Evolutionary conservation across 2,329 filamentous ascomycete genomes (phyloP).

Genomic region (Venturiaceae sp.): DNA sequence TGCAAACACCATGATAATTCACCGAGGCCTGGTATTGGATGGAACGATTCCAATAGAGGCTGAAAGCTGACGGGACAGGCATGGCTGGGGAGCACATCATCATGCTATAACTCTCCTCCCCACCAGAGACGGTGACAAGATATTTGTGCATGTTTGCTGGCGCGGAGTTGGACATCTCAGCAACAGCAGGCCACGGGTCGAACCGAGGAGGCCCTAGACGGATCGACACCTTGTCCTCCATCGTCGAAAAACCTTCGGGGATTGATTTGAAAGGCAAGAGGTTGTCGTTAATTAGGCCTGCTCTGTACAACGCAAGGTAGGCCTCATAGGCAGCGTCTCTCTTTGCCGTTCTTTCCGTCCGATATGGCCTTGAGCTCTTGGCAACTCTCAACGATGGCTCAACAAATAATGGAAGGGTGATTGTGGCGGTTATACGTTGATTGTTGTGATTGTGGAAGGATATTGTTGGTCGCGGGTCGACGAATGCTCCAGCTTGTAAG

Average conservation of each 20-base stretch:
- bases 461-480: constrained; percentile 61
- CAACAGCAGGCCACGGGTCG: constrained; percentile 1
- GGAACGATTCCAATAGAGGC: constrained; percentile 22
- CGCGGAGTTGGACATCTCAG: neutral
- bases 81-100: constrained; percentile 17
- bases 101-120: neutral
- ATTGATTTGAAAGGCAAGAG: constrained; percentile 48
- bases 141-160: neutral
- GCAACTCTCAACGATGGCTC: constrained; percentile 49
- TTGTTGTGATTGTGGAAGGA: constrained; percentile 35
- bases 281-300: constrained; percentile 66
- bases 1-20: neutral
- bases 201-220: neutral
- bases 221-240: constrained; percentile 10
- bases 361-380: constrained; percentile 49
- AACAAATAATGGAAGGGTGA: constrained; percentile 62
- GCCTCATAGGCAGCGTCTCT: constrained; percentile 80
- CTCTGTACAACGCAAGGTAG: constrained; percentile 59
- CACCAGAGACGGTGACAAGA: neutral
- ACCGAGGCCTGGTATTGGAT: constrained; percentile 12
- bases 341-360: constrained; percentile 58
- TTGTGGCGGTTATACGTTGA: constrained; percentile 42
- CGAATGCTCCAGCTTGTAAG: constrained; percentile 47
- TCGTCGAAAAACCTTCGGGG: neutral
- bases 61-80: constrained; percentile 14